These are phyloP conservation scores for Selaginella moellendorffii DNA, from an alignment of 75 land plant species.

Conservation along the genomic window DNA sequence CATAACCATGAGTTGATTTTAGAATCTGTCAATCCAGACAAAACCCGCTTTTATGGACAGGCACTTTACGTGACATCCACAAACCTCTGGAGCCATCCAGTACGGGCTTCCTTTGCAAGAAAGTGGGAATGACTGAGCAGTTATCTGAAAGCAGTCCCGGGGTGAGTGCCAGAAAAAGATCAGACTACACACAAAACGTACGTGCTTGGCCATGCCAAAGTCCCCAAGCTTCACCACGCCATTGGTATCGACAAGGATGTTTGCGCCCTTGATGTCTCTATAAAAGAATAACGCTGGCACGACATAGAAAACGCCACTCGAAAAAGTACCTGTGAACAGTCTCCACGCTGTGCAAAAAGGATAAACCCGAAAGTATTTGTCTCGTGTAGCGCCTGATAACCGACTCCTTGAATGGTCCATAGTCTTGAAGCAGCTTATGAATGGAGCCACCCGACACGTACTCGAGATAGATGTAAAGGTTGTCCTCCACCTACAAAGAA, in stretches of 20 bases:
- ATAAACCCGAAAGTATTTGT: slow-evolving; percentile 65
- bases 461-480: slow-evolving; percentile 57
- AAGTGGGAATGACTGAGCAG: slow-evolving; percentile 7
- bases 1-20: slow-evolving; percentile 46
- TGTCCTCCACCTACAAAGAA: slow-evolving; percentile 40
- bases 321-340: slow-evolving; percentile 61
- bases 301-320: neutral
- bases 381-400: slow-evolving; percentile 75
- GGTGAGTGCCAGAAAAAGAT: no score
- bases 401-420: slow-evolving; percentile 57
- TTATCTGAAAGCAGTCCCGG: slow-evolving; percentile 2
- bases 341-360: slow-evolving; percentile 51
- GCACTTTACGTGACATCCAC: neutral
- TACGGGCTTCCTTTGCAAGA: slow-evolving; percentile 8
- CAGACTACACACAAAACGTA: no score
- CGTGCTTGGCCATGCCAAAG: slow-evolving; percentile 98
- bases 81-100: slow-evolving; percentile 8
- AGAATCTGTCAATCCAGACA: slow-evolving; percentile 15
- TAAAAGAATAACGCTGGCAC: neutral
- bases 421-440: slow-evolving; percentile 42
- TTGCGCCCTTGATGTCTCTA: slow-evolving; percentile 96
- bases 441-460: slow-evolving; percentile 81
- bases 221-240: slow-evolving; percentile 88
- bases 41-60: neutral
- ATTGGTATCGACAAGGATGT: slow-evolving; percentile 79